Conservation (phyloP, 306 rosid species). For the Cucurbita ficifolia region DNA sequence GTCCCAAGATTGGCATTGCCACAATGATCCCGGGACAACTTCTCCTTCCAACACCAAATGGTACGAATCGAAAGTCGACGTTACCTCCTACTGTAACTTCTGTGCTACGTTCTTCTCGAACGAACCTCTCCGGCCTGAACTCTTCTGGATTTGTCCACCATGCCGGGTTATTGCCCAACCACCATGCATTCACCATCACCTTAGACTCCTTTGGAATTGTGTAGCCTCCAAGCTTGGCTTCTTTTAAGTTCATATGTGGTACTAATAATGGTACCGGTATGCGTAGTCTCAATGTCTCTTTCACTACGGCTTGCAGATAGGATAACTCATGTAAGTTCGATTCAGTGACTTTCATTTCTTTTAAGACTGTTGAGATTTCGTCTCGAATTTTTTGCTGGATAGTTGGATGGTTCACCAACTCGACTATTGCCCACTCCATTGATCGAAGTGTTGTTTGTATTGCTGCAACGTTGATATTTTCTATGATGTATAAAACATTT, state of each 20-base stretch:
- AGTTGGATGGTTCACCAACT: constrained; percentile 52
- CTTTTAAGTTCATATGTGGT: constrained; percentile 89
- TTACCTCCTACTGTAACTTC: constrained; percentile 59
- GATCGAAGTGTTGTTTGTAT: constrained; percentile 83
- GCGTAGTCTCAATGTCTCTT: constrained; percentile 62
- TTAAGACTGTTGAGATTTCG: constrained; percentile 42
- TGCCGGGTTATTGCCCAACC: constrained; percentile 65
- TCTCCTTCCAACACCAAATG: constrained; percentile 78
- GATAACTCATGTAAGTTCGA: constrained; percentile 50
- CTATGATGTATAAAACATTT: constrained; percentile 71
- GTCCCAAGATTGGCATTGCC: constrained; percentile 66
- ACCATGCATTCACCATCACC: constrained; percentile 85
- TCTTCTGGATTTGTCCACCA: constrained; percentile 70
- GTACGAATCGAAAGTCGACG: constrained; percentile 55
- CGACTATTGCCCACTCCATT: constrained; percentile 89
- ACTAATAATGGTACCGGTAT: constrained; percentile 66
- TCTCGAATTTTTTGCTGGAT: constrained; percentile 52
- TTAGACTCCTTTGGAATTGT: constrained; percentile 63
- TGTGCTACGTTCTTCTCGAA: constrained; percentile 44
- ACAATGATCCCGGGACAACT: constrained; percentile 80
- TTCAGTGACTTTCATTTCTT: constrained; percentile 39
- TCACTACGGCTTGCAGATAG: constrained; percentile 60
- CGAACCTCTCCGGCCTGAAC: constrained; percentile 70
- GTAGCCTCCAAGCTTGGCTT: constrained; percentile 54
- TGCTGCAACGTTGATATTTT: constrained; percentile 67